phyloP scores from a whole-genome alignment of 2,329 filamentous ascomycete species.

The Trichoderma citrinoviride region DNA sequence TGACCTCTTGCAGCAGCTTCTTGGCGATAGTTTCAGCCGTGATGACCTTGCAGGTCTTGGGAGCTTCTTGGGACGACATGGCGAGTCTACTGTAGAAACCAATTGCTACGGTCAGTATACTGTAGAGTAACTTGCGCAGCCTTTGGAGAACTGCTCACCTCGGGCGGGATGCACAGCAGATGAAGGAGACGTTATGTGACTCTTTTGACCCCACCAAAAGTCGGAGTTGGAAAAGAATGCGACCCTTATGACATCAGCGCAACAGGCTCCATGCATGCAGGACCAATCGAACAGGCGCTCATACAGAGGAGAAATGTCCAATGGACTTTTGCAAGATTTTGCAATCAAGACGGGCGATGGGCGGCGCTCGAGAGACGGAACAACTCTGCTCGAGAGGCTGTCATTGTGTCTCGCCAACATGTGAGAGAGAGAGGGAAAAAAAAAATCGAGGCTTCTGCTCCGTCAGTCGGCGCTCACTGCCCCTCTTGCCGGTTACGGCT shows the following conservation, averaged over 20 bases:
- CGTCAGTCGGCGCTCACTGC: conserved; percentile 24
- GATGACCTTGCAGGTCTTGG: conserved; percentile 86
- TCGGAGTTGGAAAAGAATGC: background rate
- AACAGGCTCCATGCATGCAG: background rate
- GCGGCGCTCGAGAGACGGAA: background rate
- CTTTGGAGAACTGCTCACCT: background rate
- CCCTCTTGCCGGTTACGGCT: conserved; percentile 34
- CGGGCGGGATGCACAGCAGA: background rate
- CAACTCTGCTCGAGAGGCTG: background rate
- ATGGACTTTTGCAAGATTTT: background rate
- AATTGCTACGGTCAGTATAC: background rate
- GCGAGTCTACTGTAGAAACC: background rate
- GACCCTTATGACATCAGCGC: conserved; percentile 20
- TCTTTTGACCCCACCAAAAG: conserved; percentile 18
- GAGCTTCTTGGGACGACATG: conserved; percentile 40
- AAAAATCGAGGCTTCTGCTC: conserved; percentile 20
- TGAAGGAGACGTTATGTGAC: conserved; percentile 5
- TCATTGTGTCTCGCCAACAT: conserved; percentile 12
- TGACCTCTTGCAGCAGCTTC: conserved; percentile 73
- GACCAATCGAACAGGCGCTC: background rate
- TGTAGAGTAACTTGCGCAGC: background rate
- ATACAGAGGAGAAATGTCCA: background rate
- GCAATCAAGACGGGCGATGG: background rate
- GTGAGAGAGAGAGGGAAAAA: background rate
- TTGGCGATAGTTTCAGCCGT: conserved; percentile 86